These are phyloP conservation scores for Podaxis pistillaris DNA, from an alignment of 768 basidiomycete species.

Conservation along the genomic window DNA sequence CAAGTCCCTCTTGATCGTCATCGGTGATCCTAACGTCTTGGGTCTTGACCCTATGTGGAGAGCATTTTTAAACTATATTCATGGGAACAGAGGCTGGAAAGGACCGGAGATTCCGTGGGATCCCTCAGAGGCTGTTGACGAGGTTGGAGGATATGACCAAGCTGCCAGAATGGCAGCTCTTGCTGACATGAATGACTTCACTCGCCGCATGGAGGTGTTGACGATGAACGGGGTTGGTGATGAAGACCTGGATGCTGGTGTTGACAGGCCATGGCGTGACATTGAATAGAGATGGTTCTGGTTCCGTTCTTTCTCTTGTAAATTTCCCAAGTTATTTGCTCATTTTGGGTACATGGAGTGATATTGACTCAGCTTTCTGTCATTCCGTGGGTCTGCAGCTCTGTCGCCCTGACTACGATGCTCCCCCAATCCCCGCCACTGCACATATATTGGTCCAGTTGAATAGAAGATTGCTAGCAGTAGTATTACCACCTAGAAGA, in stretches of 20 bases:
- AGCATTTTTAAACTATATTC: constrained; percentile 56
- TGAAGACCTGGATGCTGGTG: constrained; percentile 31
- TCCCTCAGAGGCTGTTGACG: constrained; percentile 33
- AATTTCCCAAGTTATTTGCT: too few relatives aligned
- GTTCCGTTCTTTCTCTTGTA: too few relatives aligned
- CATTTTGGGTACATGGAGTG: too few relatives aligned
- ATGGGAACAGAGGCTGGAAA: constrained; percentile 51
- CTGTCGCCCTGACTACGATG: too few relatives aligned
- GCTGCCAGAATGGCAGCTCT: constrained; percentile 28
- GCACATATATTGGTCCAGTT: too few relatives aligned
- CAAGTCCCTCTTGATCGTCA: constrained; percentile 54
- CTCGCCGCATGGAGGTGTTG: constrained; percentile 31
- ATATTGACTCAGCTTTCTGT: too few relatives aligned
- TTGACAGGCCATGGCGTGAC: constrained; percentile 42
- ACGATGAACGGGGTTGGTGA: constrained; percentile 26
- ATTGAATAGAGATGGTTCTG: constrained; percentile 25
- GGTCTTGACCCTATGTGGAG: constrained; percentile 66
- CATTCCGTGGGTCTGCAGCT: too few relatives aligned
- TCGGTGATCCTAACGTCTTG: constrained; percentile 59
- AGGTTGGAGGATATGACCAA: constrained; percentile 39
- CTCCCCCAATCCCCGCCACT: too few relatives aligned
- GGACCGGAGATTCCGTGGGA: constrained; percentile 54
- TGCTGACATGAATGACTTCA: constrained; percentile 41
- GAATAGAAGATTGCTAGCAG: too few relatives aligned
- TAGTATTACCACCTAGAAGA: too few relatives aligned